Conservation (phyloP, 208 protist species). For the Acanthamoeba sp. region DNA sequence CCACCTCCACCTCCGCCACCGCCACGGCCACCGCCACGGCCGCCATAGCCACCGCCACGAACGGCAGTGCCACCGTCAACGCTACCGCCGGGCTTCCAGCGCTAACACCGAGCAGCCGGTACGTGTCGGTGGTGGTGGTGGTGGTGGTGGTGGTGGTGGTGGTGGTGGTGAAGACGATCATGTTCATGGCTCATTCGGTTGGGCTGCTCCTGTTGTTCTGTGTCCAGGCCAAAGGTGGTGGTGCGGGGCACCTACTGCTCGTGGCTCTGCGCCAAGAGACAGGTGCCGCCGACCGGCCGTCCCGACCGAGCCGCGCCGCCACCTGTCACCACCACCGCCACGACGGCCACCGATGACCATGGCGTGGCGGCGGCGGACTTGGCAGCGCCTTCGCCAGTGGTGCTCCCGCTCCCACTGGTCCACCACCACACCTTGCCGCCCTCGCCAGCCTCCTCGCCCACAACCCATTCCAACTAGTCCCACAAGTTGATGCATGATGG, state of each 20-base stretch:
- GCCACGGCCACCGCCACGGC: background rate
- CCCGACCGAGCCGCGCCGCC: background rate
- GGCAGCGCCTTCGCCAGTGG: background rate
- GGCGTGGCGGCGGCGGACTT: no score
- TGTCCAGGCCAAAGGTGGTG: constrained; percentile 41
- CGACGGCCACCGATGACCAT: background rate
- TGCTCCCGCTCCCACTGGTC: background rate
- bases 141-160: background rate
- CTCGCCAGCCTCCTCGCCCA: no score
- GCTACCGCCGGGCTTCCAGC: background rate
- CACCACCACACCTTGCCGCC: background rate
- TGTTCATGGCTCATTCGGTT: no score
- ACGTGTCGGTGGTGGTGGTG: background rate
- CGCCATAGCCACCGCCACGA: background rate
- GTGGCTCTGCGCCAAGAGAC: constrained; percentile 20
- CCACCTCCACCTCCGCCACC: background rate
- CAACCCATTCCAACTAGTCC: no score
- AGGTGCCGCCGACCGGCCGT: background rate
- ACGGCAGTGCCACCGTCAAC: background rate
- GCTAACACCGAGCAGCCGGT: background rate
- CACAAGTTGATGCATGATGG: no score
- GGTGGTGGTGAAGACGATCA: no score
- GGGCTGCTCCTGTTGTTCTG: background rate
- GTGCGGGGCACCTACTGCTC: constrained; percentile 51
- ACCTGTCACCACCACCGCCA: background rate